Conservation (phyloP, 2,329 filamentous ascomycete species). For the Botrytis porri region DNA sequence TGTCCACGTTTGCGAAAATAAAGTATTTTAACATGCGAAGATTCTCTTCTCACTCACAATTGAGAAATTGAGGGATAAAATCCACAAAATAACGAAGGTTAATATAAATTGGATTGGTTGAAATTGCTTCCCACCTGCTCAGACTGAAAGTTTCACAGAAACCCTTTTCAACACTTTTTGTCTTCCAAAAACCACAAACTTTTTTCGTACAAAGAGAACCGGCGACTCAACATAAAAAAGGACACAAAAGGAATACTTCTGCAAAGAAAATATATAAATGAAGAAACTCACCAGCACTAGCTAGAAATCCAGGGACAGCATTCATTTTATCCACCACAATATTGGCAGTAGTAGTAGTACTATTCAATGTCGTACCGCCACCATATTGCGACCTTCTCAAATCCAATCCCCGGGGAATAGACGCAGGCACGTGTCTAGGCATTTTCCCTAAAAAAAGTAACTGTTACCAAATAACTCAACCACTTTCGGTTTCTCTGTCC, state of each 20-base stretch:
- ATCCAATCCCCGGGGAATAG: constrained; percentile 11
- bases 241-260: not conserved
- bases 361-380: constrained; percentile 37
- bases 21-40: constrained; percentile 1
- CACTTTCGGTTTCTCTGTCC: not conserved
- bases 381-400: constrained; percentile 11
- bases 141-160: not conserved
- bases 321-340: constrained; percentile 52
- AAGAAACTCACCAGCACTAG: constrained; percentile 54
- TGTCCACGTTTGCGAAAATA: not conserved
- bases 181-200: not conserved
- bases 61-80: not conserved
- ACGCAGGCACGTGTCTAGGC: constrained; percentile 18
- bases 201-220: not conserved
- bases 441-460: not conserved
- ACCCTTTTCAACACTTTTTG: not conserved
- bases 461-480: not conserved
- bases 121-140: not conserved
- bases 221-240: not conserved
- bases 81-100: not conserved
- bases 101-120: not conserved
- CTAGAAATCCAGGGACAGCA: constrained; percentile 55
- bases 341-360: constrained; percentile 12
- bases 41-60: constrained; percentile 4
- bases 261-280: not conserved